Percentiles rank a stretch among this genome's conserved stretches.
Evolutionary conservation across 805 yeast genomes (phyloP).

Genomic region (Metschnikowia proteae): DNA sequence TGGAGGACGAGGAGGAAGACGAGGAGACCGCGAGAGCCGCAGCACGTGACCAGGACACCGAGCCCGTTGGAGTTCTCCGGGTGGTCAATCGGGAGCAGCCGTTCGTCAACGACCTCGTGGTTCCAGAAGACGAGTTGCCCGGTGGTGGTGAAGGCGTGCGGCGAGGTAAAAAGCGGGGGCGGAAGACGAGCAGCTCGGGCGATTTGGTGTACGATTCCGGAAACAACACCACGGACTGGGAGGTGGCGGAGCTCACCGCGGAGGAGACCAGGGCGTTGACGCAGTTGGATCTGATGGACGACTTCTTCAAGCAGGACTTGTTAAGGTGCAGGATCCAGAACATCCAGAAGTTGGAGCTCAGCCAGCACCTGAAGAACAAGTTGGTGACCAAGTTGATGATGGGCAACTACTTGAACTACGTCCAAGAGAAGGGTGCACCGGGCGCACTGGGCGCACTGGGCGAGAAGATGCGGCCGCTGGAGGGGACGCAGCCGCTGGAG

Average conservation of each 20-base stretch:
- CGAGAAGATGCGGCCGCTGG: too few relatives aligned
- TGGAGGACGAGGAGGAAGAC: conserved; percentile 39
- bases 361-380: conserved; percentile 43
- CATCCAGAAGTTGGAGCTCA: conserved; percentile 39
- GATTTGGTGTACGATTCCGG: conserved; percentile 12
- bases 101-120: conserved; percentile 48
- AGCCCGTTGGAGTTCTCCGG: conserved; percentile 52
- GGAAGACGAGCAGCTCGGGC: conserved; percentile 9
- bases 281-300: conserved; percentile 33
- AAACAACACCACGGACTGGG: conserved; percentile 15
- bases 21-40: conserved; percentile 19
- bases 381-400: conserved; percentile 65
- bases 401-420: conserved; percentile 56
- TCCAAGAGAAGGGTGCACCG: conserved; percentile 10
- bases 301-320: conserved; percentile 35
- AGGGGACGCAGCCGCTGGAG: too few relatives aligned
- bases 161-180: conserved; percentile 7
- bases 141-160: neutral
- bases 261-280: conserved; percentile 37
- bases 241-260: conserved; percentile 33
- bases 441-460: neutral
- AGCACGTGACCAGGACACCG: conserved; percentile 31
- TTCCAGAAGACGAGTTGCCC: conserved; percentile 38
- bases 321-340: conserved; percentile 48
- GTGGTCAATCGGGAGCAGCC: conserved; percentile 48